Evolutionary conservation across 257 asterid species (phyloP), one percentile per base, ranked within the genome.

Genomic region (Verbascum thapsus): DNA sequence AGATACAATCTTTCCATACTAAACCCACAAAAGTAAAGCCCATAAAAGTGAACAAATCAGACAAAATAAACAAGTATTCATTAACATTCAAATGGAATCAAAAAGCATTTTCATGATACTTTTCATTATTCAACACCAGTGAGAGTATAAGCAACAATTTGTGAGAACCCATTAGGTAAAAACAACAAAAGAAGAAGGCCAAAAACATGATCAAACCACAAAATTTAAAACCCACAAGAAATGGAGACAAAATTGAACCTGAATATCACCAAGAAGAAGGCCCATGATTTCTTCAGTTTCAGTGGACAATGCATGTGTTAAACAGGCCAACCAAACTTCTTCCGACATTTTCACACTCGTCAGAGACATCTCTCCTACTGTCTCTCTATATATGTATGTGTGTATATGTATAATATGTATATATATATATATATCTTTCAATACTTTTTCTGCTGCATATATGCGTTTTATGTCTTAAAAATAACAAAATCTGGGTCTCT

Each of bases 201-300:
- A 18, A 54, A 45, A 30, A 0, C 37, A 13, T 0, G 10, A 42
- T 66, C 8, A 10, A 0, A 10, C 42, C 6, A 26, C n/a, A 45
- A 62, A 11, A 48, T 50, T 58, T 23, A 52, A 59, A 77, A 37
- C 60, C 73, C 73, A 63, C 8, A 39, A 64, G 61, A n/a, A 53
- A 39, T 11, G 34, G 54, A 41, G 11, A 13, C 6, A 55, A 16
- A 43, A 61, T 63, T 19, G 32, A 47, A 91, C 99, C 98, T 88
- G 87, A 68, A 88, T 83, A 55, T 94, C 99, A 50, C 99, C 99
- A 12, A 94, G 96, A 69, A 94, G 96, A 69, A 94, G 98, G 18
- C 99, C 99, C 99, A 94, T 94, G 74, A 88, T 88, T 83, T 94
- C 99, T 74, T 94, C 99, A 6, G 99, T 94, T 81, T 94, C 99